These are phyloP conservation scores for Plasmodium blacklocki DNA, from an alignment of 169 alveolate species.

Conservation along the genomic window DNA sequence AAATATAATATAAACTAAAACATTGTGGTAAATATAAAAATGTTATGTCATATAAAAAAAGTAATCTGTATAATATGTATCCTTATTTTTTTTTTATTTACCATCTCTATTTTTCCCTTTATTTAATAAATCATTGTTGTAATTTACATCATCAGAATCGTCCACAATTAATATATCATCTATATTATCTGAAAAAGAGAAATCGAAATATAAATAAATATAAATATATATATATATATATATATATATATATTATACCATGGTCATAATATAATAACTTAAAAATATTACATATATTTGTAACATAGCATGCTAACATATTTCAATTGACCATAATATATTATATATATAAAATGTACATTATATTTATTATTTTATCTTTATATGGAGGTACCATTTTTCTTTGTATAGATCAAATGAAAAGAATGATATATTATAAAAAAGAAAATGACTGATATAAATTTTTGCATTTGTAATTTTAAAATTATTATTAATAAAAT, in stretches of 20 bases:
- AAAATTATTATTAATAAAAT: no score
- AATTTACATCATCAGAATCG: neutral
- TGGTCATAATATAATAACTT: neutral
- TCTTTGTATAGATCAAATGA: constrained; percentile 24
- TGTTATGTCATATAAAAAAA: neutral
- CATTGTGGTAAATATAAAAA: neutral
- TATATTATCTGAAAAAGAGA: constrained; percentile 26
- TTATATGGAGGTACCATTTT: constrained; percentile 28
- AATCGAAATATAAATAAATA: constrained; percentile 2
- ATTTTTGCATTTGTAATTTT: constrained; percentile 33
- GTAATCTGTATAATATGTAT: neutral
- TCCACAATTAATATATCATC: constrained; percentile 49
- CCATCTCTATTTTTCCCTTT: constrained; percentile 10
- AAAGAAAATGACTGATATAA: constrained; percentile 29
- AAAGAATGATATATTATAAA: constrained; percentile 41
- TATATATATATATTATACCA: neutral
- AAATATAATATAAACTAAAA: neutral
- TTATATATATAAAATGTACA: neutral
- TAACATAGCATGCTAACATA: no score
- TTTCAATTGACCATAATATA: neutral
- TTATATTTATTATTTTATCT: no score
- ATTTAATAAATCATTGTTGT: constrained; percentile 5
- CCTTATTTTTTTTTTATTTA: constrained; percentile 1
- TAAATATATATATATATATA: neutral
- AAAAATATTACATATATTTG: neutral